Base-by-base conservation (phyloP, 768 basidiomycete genomes). In the Tricholoma matsutake region DNA sequence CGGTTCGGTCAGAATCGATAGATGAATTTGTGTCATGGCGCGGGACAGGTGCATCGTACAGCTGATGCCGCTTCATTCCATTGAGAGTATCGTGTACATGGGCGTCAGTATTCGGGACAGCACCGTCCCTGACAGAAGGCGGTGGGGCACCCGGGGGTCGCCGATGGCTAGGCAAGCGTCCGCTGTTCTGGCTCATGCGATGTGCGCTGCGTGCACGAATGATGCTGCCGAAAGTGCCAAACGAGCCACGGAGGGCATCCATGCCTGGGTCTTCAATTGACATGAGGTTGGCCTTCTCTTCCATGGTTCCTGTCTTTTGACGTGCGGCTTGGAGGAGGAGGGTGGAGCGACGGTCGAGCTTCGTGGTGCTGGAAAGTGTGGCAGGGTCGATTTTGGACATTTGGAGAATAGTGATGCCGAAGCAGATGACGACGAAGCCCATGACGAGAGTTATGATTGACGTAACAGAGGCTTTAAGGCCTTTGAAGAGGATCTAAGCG, bases 331-430 rank as follows among this genome's bases (percentile, higher is more conserved):
- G 87, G 32, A 99, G 83, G 22, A 99, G 85, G 53, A 98, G 83
- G 0, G 97, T 98, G 1, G 92, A 91, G 34, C 90, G 83, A 16
- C 96, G 83, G 71, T 98, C 97, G 67, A 99, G 89, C 53, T 86
- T 85, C 4, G 49, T 51, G 49, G 49, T 29, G 13, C 28, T 29
- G 60, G 79, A 79, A 68, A 98, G 81, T 57, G 86, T 75, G 18
- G 79, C 80, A 9, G 97, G 96, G 70, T 99, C 96, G 65, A 98
- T 86, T 76, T 93, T 93, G 72, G 90, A 93, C 85, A 96, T 89
- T 75, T 99, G 97, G 7, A 99, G 86, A 64, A 99, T 87, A 31
- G 91, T 91, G 72, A 98, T 98, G 18, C 96, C 96, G 20, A 93
- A 76, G 69, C 91, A 94, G 58, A 96, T 96, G 61, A 91, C 86